Percentiles rank a stretch among this genome's conserved stretches.
phyloP scores from a whole-genome alignment of 306 rosid species.

The Ormosia semicastrata region DNA sequence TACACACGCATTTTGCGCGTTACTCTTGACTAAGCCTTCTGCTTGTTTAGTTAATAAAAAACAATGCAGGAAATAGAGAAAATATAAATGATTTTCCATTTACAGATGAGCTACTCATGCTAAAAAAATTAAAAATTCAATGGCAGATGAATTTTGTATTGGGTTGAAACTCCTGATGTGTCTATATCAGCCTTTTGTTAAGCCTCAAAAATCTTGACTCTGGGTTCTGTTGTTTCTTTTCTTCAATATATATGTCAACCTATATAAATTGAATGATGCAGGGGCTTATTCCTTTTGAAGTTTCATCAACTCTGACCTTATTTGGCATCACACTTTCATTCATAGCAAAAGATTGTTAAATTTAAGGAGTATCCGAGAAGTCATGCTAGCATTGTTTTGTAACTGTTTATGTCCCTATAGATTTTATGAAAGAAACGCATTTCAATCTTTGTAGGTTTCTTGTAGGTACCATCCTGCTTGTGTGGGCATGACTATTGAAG shows the following conservation, averaged over 20 bases:
- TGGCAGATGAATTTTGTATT: background rate
- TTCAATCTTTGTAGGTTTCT: constrained; percentile 31
- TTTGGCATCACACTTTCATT: background rate
- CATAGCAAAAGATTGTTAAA: background rate
- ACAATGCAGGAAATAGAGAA: background rate
- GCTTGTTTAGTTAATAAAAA: background rate
- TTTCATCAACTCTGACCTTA: background rate
- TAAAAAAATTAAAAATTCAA: background rate
- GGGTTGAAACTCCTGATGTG: constrained; percentile 11
- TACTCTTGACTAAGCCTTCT: background rate
- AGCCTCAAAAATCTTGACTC: background rate
- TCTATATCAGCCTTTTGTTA: background rate
- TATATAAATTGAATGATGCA: background rate
- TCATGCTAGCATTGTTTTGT: background rate
- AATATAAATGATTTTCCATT: background rate
- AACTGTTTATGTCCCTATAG: background rate
- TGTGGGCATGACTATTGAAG: constrained; percentile 82
- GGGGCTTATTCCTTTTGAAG: background rate
- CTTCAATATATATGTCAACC: background rate
- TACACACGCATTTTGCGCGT: background rate
- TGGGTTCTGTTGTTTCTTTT: background rate
- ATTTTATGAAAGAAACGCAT: constrained; percentile 22
- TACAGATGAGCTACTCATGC: background rate
- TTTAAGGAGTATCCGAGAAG: background rate
- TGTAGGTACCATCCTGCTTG: constrained; percentile 98